Evolutionary conservation across 768 basidiomycete species (phyloP).

Genomic region (Stropharia rugosoannulata): DNA sequence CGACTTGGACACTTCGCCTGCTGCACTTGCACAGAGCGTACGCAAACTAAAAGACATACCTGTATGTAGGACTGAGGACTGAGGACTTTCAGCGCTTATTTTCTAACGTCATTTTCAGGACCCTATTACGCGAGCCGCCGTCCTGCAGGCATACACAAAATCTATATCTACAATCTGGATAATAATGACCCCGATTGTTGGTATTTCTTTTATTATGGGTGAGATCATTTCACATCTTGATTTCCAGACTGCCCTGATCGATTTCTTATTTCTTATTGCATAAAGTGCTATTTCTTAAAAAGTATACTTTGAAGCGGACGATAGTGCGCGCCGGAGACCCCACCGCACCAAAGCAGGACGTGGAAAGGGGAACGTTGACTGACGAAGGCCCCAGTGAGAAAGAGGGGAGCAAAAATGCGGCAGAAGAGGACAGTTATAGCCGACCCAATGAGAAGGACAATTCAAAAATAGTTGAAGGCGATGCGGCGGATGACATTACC

Average conservation of each 20-base stretch:
- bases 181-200: slow-evolving; percentile 57
- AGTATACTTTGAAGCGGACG: slow-evolving; percentile 57
- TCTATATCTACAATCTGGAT: slow-evolving; percentile 68
- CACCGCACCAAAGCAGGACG: slow-evolving; percentile 21
- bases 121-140: slow-evolving; percentile 39
- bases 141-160: slow-evolving; percentile 62
- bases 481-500: slow-evolving; percentile 13
- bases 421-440: slow-evolving; percentile 6
- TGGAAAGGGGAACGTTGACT: slow-evolving; percentile 24
- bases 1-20: slow-evolving; percentile 34
- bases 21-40: slow-evolving; percentile 46
- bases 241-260: background rate
- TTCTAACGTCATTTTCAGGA: slow-evolving; percentile 38
- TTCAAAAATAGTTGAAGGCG: slow-evolving; percentile 9
- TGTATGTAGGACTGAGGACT: slow-evolving; percentile 27
- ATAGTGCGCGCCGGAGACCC: slow-evolving; percentile 38
- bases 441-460: slow-evolving; percentile 18
- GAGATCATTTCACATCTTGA: slow-evolving; percentile 12
- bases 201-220: slow-evolving; percentile 52
- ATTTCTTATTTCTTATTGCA: background rate
- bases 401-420: slow-evolving; percentile 14
- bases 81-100: background rate
- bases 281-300: slow-evolving; percentile 54
- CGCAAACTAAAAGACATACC: slow-evolving; percentile 41
- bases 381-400: slow-evolving; percentile 18